phyloP scores from a whole-genome alignment of 208 protist genomes.

The Crithidia fasciculata region DNA sequence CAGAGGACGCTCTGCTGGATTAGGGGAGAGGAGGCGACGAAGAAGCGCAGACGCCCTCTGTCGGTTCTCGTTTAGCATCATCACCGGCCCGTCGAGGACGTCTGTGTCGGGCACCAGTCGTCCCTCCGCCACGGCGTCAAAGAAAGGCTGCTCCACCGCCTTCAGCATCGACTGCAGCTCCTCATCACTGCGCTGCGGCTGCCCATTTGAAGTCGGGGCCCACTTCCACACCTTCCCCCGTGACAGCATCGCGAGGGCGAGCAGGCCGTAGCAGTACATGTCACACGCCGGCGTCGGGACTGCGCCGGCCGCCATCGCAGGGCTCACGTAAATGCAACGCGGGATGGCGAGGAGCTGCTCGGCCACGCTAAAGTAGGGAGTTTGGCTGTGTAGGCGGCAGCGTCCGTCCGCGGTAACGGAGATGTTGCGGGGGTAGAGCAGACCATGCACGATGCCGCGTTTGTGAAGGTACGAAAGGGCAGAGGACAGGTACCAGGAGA shows the following conservation, averaged over 20 bases:
- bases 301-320: conserved; percentile 50
- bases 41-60: not conserved
- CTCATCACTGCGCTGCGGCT: not conserved
- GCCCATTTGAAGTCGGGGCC: not conserved
- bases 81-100: not conserved
- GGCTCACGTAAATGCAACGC: conserved; percentile 60
- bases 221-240: conserved; percentile 23
- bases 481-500: conserved; percentile 46
- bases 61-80: not conserved
- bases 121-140: not conserved
- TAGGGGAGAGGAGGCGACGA: not conserved
- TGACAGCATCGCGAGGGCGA: conserved; percentile 54
- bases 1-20: not conserved
- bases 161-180: not conserved
- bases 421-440: conserved; percentile 63
- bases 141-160: not conserved
- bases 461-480: conserved; percentile 64
- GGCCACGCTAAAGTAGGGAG: conserved; percentile 1
- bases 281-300: conserved; percentile 44
- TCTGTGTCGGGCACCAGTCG: not conserved
- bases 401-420: conserved; percentile 56
- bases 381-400: conserved; percentile 73
- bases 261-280: conserved; percentile 59
- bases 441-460: conserved; percentile 61
- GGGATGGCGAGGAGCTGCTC: conserved; percentile 28